A percentile compares a stretch with the other conserved stretches of the same genome.
These are phyloP conservation scores for Prosopis cineraria DNA, from an alignment of 306 rosid genomes.

Conservation along the genomic window DNA sequence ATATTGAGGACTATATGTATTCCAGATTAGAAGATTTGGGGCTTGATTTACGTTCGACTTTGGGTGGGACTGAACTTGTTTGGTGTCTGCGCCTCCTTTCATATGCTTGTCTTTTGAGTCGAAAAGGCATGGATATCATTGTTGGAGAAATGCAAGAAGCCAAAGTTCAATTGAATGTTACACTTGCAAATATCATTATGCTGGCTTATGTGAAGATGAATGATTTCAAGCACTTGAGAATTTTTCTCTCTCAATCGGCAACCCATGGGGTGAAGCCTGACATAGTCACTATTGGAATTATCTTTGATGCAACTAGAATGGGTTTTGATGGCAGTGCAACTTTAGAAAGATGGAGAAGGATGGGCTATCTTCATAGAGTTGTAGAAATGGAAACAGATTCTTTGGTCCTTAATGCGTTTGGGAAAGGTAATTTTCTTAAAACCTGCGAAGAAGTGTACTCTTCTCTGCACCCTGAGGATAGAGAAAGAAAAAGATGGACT, in stretches of 20 bases:
- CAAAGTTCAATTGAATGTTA: slow-evolving; percentile 51
- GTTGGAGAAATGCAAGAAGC: slow-evolving; percentile 54
- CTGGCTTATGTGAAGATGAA: slow-evolving; percentile 73
- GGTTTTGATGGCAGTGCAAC: slow-evolving; percentile 56
- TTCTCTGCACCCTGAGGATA: slow-evolving; percentile 49
- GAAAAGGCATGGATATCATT: slow-evolving; percentile 62
- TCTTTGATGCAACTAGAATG: slow-evolving; percentile 56
- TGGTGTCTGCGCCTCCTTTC: slow-evolving; percentile 77
- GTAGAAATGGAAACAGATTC: slow-evolving; percentile 73
- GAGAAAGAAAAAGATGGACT: slow-evolving; percentile 58
- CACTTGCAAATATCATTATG: slow-evolving; percentile 56
- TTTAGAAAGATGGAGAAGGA: slow-evolving; percentile 60
- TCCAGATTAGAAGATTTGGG: slow-evolving; percentile 69
- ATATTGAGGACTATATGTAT: slow-evolving; percentile 63
- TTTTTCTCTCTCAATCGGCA: slow-evolving; percentile 48
- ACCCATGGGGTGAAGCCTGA: slow-evolving; percentile 54
- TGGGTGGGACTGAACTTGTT: slow-evolving; percentile 54
- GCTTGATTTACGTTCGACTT: slow-evolving; percentile 46
- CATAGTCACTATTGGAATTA: slow-evolving; percentile 60
- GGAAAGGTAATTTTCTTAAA: slow-evolving; percentile 69
- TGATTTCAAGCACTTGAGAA: slow-evolving; percentile 60
- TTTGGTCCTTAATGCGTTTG: slow-evolving; percentile 69
- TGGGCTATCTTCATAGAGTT: slow-evolving; percentile 45
- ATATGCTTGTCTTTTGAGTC: slow-evolving; percentile 64
- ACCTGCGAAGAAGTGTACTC: slow-evolving; percentile 57